Evolutionary conservation across 768 basidiomycete species (phyloP), one percentile per base, ranked within the genome.

Genomic region (Boletales sp.): DNA sequence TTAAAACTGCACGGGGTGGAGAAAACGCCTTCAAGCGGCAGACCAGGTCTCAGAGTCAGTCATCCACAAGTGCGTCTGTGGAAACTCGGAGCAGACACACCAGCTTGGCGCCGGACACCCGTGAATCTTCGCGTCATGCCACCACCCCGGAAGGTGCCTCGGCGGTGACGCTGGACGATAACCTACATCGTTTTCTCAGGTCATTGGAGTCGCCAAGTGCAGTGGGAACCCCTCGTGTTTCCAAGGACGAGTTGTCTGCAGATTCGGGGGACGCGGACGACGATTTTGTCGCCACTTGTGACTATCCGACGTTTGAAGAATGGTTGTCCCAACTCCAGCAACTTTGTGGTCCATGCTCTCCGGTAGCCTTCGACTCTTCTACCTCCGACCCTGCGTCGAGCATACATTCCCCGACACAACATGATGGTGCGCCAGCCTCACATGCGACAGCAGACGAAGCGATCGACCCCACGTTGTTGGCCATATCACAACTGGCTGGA

Each of bases 261-360:
- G 48, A 55, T 46, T 41, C 46, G 13, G 57, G 49, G 30, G 41
- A 44, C 44, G 5, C 36, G n/a, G 45, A 44, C 30, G 61, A 51
- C 54, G 55, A n/a, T 36, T 40, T 34, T 12, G 45, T 34, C 50
- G 45, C 15, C 21, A 33, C 64, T 13, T 57, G 66, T 36, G 78
- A 80, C 55, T 68, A 71, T 44, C 55, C 67, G 18, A 59, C 72
- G 11, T 72, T 78, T 52, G 75, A 81, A 53, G 75, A 70, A 34
- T 81, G 78, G 78, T 69, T 81, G 64, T 72, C 70, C 44, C 72
- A 77, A 42, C 65, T 81, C n/a, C 71, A 78, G 38, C 63, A 71
- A 2, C 75, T 79, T 44, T 43, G 42, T 44, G 34, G 12, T 40
- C 9, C 46, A 44, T 21, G 19, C n/a, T 18, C 8, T 19, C 37